A percentile compares a stretch with the other conserved stretches of the same genome.
These are phyloP conservation scores for Astrephomene gubernaculifera DNA, from an alignment of 139 green algal species.

Conservation along the genomic window DNA sequence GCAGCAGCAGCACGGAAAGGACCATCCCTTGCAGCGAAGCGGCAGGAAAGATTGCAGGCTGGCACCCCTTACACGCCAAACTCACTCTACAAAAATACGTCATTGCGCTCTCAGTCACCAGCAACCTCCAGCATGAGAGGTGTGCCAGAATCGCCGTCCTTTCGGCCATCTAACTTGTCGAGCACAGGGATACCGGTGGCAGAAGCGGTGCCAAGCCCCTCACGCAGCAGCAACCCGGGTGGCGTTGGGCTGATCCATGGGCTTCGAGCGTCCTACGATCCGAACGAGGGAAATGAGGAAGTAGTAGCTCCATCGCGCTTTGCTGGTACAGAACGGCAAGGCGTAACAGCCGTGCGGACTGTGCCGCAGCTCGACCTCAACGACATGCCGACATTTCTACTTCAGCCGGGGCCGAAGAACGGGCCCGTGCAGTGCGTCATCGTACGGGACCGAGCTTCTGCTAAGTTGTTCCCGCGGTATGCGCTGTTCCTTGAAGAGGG, in stretches of 20 bases:
- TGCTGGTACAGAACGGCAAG: neutral
- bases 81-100: conserved; percentile 26
- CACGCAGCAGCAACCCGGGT: conserved; percentile 20
- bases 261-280: conserved; percentile 69
- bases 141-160: neutral
- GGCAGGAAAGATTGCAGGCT: conserved; percentile 52
- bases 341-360: neutral
- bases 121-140: neutral
- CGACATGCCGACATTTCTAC: conserved; percentile 71
- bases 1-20: conserved; percentile 25
- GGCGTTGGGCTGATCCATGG: conserved; percentile 45
- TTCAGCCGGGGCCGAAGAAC: conserved; percentile 64
- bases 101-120: neutral
- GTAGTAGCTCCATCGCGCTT: neutral
- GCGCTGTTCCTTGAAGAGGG: conserved; percentile 75
- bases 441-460: conserved; percentile 63
- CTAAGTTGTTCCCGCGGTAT: conserved; percentile 80
- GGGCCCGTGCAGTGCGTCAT: conserved; percentile 86
- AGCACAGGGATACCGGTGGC: neutral
- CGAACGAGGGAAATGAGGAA: conserved; percentile 55
- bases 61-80: conserved; percentile 14
- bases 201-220: neutral
- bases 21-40: conserved; percentile 36
- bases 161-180: conserved; percentile 2
- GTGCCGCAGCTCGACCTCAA: conserved; percentile 50